These are phyloP conservation scores for Acorus calamus DNA, from an alignment of 106 monocot genomes.

Conservation along the genomic window DNA sequence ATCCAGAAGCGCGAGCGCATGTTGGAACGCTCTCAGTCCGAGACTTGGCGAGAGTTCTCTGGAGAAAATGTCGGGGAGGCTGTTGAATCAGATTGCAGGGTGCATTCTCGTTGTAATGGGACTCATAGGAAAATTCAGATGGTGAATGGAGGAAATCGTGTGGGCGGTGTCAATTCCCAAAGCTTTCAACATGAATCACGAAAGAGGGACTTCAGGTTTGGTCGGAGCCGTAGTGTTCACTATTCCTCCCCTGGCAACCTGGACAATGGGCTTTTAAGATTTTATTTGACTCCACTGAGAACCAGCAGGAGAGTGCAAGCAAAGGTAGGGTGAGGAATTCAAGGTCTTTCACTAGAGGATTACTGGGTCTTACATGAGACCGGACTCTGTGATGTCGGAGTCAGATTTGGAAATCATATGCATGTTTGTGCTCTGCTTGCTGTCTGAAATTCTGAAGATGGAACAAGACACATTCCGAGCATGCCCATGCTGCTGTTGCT, in stretches of 20 bases:
- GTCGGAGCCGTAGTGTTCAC: slow-evolving; percentile 75
- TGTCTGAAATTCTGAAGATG: not conserved
- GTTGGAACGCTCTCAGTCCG: slow-evolving; percentile 63
- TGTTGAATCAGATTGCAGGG: slow-evolving; percentile 9
- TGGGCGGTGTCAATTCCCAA: slow-evolving; percentile 21
- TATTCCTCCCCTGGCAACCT: slow-evolving; percentile 68
- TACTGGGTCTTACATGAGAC: slow-evolving; percentile 45
- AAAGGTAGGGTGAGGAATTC: slow-evolving; percentile 54
- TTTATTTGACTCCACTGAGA: slow-evolving; percentile 94
- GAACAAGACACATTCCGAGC: slow-evolving; percentile 4
- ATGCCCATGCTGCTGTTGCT: not conserved
- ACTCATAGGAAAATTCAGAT: slow-evolving; percentile 15
- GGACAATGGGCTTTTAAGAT: slow-evolving; percentile 83
- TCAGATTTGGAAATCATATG: not conserved
- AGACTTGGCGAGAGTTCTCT: slow-evolving; percentile 38
- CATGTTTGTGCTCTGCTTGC: not conserved
- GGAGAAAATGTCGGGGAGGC: slow-evolving; percentile 17
- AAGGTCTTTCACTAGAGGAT: slow-evolving; percentile 46
- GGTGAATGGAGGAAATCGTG: slow-evolving; percentile 12
- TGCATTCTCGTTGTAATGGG: slow-evolving; percentile 13
- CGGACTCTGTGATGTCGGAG: not conserved
- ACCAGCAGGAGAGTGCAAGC: slow-evolving; percentile 42
- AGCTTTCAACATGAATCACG: slow-evolving; percentile 23
- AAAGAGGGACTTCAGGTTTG: slow-evolving; percentile 37
- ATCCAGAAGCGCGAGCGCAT: slow-evolving; percentile 24